Percentiles rank a stretch among this genome's conserved stretches.
Evolutionary conservation across 2,329 filamentous ascomycete species (phyloP).

Genomic region (Phaeosphaeriaceae sp.): DNA sequence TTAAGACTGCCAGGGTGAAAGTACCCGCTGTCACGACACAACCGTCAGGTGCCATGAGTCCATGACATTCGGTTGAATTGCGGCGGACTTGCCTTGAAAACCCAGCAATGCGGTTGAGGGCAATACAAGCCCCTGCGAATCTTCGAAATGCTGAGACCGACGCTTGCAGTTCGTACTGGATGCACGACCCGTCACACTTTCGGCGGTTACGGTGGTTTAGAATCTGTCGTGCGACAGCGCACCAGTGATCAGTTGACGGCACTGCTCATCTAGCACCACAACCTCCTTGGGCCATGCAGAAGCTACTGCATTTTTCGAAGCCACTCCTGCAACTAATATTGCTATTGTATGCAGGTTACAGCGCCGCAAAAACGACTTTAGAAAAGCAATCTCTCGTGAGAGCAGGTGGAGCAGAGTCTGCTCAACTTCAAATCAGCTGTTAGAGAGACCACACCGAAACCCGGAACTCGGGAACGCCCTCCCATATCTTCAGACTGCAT

Average conservation of each 20-base stretch:
- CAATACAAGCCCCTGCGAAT: slow-evolving; percentile 5
- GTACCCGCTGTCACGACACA: slow-evolving; percentile 19
- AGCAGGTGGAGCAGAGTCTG: neutral
- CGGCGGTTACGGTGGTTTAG: slow-evolving; percentile 8
- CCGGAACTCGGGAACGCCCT: slow-evolving; percentile 21
- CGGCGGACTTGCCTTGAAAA: slow-evolving; percentile 18
- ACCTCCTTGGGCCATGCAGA: slow-evolving; percentile 17
- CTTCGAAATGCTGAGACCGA: slow-evolving; percentile 2
- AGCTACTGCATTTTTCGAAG: slow-evolving; percentile 20
- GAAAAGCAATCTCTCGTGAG: neutral
- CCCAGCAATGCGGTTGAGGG: slow-evolving; percentile 9
- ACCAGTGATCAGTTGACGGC: slow-evolving; percentile 1
- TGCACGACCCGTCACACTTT: slow-evolving; percentile 20
- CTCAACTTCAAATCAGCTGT: slow-evolving; percentile 3
- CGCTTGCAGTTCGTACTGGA: slow-evolving; percentile 6
- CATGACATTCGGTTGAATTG: slow-evolving; percentile 14
- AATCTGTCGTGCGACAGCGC: slow-evolving; percentile 6
- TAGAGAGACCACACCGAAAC: slow-evolving; percentile 12
- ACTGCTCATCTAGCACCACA: slow-evolving; percentile 8
- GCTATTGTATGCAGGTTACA: slow-evolving; percentile 15
- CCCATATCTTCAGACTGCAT: slow-evolving; percentile 8
- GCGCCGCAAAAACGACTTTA: neutral
- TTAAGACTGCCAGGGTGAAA: neutral
- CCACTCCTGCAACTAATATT: slow-evolving; percentile 30
- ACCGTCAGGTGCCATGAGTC: slow-evolving; percentile 11